Conservation (phyloP, 2,329 filamentous ascomycete species). For the Tolypocladium paradoxum region DNA sequence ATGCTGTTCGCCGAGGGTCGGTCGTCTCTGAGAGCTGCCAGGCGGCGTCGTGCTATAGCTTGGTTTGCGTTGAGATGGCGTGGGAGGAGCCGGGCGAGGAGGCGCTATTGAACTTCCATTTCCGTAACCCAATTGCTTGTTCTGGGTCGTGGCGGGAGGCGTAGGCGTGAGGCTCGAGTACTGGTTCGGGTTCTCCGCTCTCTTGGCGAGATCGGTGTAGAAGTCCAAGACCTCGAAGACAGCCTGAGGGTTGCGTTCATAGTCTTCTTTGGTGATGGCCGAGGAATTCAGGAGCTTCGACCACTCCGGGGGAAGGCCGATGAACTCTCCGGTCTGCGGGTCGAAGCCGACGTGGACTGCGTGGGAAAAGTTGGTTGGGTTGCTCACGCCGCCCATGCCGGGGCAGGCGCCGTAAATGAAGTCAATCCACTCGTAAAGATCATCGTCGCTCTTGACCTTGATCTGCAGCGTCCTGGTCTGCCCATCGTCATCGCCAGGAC, state of each 20-base stretch:
- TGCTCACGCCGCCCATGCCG: constrained; percentile 95
- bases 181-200: constrained; percentile 57
- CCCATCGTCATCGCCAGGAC: constrained; percentile 69
- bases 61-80: constrained; percentile 28
- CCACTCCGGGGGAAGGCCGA: constrained; percentile 91
- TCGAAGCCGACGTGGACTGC: constrained; percentile 97
- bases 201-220: constrained; percentile 73
- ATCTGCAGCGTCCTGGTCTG: constrained; percentile 78
- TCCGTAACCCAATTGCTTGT: constrained; percentile 52
- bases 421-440: constrained; percentile 98
- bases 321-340: constrained; percentile 87
- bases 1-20: constrained; percentile 28
- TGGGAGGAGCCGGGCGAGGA: constrained; percentile 50
- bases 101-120: constrained; percentile 52
- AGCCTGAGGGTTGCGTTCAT: constrained; percentile 88
- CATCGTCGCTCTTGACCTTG: constrained; percentile 89
- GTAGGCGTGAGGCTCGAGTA: constrained; percentile 60
- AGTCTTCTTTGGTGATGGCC: constrained; percentile 96
- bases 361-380: constrained; percentile 96
- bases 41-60: constrained; percentile 28
- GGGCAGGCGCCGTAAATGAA: constrained; percentile 94
- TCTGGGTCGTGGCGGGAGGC: constrained; percentile 45
- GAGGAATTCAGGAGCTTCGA: constrained; percentile 92
- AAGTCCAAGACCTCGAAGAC: constrained; percentile 75
- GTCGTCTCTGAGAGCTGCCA: constrained; percentile 31